phyloP scores from a whole-genome alignment of 257 asterid species.

The Rubia yunnanensis region DNA sequence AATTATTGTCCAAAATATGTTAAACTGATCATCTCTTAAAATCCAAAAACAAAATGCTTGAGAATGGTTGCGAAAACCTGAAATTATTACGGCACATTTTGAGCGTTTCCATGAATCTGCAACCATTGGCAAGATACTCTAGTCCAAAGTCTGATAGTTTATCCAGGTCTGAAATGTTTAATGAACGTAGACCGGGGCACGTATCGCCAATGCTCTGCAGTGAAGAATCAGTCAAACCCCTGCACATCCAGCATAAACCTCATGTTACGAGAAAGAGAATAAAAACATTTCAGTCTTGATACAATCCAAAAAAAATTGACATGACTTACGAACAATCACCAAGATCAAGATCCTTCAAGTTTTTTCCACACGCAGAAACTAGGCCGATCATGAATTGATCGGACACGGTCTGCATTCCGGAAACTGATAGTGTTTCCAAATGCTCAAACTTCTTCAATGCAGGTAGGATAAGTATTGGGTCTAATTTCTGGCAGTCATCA shows the following conservation, averaged over 20 bases:
- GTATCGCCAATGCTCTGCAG: conserved; percentile 46
- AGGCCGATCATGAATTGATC: conserved; percentile 46
- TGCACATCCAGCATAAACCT: conserved; percentile 28
- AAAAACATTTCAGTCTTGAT: not conserved
- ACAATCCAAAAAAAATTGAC: conserved; percentile 5
- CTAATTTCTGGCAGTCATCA: conserved; percentile 55
- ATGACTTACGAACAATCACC: conserved; percentile 61
- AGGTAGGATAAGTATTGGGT: conserved; percentile 39
- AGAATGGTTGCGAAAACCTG: conserved; percentile 38
- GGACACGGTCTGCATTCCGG: conserved; percentile 41
- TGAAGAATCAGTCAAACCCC: conserved; percentile 55
- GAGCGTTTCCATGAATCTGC: conserved; percentile 49
- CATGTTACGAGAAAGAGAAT: not conserved
- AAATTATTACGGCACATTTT: conserved; percentile 48
- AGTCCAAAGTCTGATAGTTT: conserved; percentile 59
- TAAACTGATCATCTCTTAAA: not conserved
- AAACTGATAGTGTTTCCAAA: conserved; percentile 77
- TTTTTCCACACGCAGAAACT: conserved; percentile 33
- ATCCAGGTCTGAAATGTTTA: conserved; percentile 52
- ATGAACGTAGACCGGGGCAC: conserved; percentile 46
- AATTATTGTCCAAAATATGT: not conserved
- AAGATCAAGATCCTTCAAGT: conserved; percentile 66
- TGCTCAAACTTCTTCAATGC: conserved; percentile 38
- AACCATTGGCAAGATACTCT: conserved; percentile 66
- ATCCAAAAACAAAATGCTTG: not conserved